Conservation (phyloP, 768 basidiomycete genomes). For the Tubosaeta sp. region DNA sequence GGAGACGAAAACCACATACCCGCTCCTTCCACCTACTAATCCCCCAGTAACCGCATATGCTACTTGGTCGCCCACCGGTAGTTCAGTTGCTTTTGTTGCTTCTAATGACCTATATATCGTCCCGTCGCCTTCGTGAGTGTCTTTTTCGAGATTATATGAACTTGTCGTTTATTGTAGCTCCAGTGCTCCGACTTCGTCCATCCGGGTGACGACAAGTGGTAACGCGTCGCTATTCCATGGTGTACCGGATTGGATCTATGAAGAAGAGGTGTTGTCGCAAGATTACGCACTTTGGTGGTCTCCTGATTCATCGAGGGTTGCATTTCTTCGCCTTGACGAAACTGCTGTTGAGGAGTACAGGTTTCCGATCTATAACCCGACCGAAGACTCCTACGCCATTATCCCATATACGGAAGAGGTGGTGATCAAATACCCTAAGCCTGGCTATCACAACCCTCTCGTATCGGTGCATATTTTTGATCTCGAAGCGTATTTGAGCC, state of each 20-base stretch:
- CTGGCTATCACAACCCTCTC: slow-evolving; percentile 84
- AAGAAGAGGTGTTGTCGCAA: slow-evolving; percentile 79
- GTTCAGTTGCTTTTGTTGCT: slow-evolving; percentile 82
- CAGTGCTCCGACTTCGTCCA: slow-evolving; percentile 41
- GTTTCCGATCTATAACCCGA: slow-evolving; percentile 91
- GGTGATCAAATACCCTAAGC: slow-evolving; percentile 82
- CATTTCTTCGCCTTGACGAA: slow-evolving; percentile 88
- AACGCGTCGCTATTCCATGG: slow-evolving; percentile 87
- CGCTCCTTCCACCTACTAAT: slow-evolving; percentile 61
- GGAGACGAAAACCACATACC: slow-evolving; percentile 59
- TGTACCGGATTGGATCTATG: slow-evolving; percentile 97
- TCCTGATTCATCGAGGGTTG: slow-evolving; percentile 55
- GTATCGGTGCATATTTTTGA: slow-evolving; percentile 84
- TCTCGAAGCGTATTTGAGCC: slow-evolving; percentile 48
- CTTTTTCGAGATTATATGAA: background rate
- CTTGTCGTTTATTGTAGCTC: slow-evolving; percentile 4
- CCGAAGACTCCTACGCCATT: slow-evolving; percentile 60
- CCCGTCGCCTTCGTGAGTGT: slow-evolving; percentile 56
- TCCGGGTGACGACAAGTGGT: slow-evolving; percentile 79
- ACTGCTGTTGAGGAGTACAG: slow-evolving; percentile 80
- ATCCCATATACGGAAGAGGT: slow-evolving; percentile 69
- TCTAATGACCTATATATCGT: slow-evolving; percentile 88
- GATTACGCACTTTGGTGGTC: slow-evolving; percentile 90
- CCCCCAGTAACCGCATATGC: slow-evolving; percentile 78
- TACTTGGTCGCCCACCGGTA: slow-evolving; percentile 79